These are phyloP conservation scores for Boletus tomentosulus DNA, from an alignment of 768 basidiomycete genomes.

Conservation along the genomic window DNA sequence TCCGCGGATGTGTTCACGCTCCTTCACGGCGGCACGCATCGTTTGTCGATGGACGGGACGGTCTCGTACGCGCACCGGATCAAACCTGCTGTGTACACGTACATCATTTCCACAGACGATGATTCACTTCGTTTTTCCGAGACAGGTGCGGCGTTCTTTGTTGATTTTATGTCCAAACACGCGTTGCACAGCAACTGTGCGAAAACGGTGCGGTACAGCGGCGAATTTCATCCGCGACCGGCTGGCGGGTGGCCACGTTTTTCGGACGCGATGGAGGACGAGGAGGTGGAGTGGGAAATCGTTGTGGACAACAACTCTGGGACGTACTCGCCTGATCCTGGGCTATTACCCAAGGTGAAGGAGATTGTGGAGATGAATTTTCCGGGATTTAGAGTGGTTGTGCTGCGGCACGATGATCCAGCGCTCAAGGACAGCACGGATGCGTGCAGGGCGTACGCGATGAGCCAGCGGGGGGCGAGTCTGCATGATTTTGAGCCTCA, in stretches of 20 bases:
- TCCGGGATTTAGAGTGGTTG: conserved; percentile 53
- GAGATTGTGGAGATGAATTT: conserved; percentile 72
- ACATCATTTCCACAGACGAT: conserved; percentile 73
- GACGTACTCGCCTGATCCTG: conserved; percentile 73
- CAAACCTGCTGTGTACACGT: conserved; percentile 83
- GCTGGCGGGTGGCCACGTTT: conserved; percentile 65
- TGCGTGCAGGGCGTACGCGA: conserved; percentile 64
- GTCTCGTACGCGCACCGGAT: conserved; percentile 41
- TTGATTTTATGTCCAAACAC: conserved; percentile 84
- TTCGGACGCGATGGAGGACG: conserved; percentile 49
- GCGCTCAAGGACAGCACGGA: conserved; percentile 55
- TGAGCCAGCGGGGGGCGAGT: conserved; percentile 53
- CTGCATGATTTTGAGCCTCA: conserved; percentile 64
- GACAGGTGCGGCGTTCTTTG: conserved; percentile 83
- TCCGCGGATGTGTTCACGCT: conserved; percentile 47
- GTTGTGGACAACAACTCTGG: conserved; percentile 86
- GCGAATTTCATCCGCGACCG: conserved; percentile 77
- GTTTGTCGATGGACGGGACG: conserved; percentile 10
- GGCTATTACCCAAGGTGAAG: conserved; percentile 56
- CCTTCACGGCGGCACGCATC: conserved; percentile 42
- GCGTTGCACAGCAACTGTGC: conserved; percentile 77
- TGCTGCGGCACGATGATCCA: conserved; percentile 53
- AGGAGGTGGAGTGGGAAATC: conserved; percentile 68
- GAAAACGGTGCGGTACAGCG: conserved; percentile 62
- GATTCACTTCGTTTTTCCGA: conserved; percentile 80